Evolutionary conservation across 257 asterid genomes (phyloP), one percentile per base, ranked within the genome.

Genomic region (Gentiana straminea): DNA sequence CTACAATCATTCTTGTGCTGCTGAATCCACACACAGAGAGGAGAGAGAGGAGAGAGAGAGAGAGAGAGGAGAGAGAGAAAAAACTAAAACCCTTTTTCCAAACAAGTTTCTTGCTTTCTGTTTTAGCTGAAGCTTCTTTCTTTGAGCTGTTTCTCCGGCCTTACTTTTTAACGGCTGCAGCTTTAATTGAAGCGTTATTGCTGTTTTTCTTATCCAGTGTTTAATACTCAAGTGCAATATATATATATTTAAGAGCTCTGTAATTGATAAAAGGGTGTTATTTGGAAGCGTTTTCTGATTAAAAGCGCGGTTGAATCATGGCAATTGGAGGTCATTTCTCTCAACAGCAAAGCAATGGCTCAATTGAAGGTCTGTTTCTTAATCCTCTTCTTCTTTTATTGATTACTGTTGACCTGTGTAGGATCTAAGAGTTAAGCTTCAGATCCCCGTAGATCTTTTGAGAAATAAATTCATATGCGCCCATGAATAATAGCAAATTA

Each of bases 281-380:
- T 37, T 37, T 49, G 51, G 9, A 51, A 36, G 45, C 49, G 36
- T 51, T 60, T n/a, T 35, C 38, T 46, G 6, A 13, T 44, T 39
- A 51, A 52, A 12, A 47, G 43, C 8, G 47, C 32, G 62, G 33
- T 52, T 57, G 7, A 57, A 55, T 63, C 59, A 76, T 76, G 82
- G 69, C 73, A 36, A 65, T 10, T 60, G 53, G 72, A 62, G 81
- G 70, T 51, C 54, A 66, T 41, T 56, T 49, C 65, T 44, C 64
- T 47, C 75, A 68, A 24, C 63, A 68, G 50, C 69, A 58, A 33
- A 63, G 49, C 37, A 59, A 63, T 48, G 39, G 51, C 49, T 57
- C 63, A 49, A 61, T 49, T 60, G 53, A 60, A 72, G 78, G 82
- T 76, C 12, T 38, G 8, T 64, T 55, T 49, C 12, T 56, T 3